These are phyloP conservation scores for Phytophthora kernoviae DNA, from an alignment of 352 stramenopile genomes.

Conservation along the genomic window DNA sequence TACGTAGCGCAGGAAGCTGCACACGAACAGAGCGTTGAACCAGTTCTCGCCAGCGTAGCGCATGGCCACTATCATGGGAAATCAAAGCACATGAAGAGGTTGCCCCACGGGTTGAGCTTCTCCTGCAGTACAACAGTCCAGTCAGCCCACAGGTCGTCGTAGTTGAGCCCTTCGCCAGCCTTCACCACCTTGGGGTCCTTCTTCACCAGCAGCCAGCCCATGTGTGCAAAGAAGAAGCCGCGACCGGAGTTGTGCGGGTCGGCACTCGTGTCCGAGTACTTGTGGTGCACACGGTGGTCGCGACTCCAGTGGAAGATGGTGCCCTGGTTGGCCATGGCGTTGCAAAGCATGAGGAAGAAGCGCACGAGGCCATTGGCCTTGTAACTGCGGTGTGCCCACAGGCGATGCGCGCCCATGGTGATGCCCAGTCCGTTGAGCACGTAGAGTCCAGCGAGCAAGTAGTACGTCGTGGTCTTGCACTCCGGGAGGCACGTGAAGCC, in stretches of 20 bases:
- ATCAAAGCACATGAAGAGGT: constrained; percentile 97
- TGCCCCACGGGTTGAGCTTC: constrained; percentile 96
- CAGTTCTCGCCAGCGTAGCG: constrained; percentile 92
- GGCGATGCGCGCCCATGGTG: constrained; percentile 95
- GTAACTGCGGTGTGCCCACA: constrained; percentile 97
- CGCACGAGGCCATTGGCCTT: constrained; percentile 90
- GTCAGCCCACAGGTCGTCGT: constrained; percentile 95
- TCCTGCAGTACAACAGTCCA: constrained; percentile 95
- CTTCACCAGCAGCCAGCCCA: constrained; percentile 97
- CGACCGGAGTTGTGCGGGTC: constrained; percentile 94
- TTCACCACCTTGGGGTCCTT: constrained; percentile 93
- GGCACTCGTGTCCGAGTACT: constrained; percentile 94
- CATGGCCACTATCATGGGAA: constrained; percentile 90
- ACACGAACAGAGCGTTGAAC: constrained; percentile 95
- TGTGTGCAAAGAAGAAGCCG: constrained; percentile 98
- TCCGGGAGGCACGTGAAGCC: constrained; percentile 80
- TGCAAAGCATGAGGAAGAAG: constrained; percentile 96
- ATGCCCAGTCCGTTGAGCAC: constrained; percentile 96
- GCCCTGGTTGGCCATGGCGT: constrained; percentile 97
- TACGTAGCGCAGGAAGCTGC: constrained; percentile 93
- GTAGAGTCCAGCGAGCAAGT: constrained; percentile 91
- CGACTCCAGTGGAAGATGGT: constrained; percentile 97
- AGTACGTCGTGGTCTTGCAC: constrained; percentile 87
- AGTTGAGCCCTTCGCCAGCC: constrained; percentile 92
- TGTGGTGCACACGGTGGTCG: constrained; percentile 98